Evolutionary conservation across 805 yeast species (phyloP), one percentile per base, ranked within the genome.

Genomic region (Komagataella ulmi): DNA sequence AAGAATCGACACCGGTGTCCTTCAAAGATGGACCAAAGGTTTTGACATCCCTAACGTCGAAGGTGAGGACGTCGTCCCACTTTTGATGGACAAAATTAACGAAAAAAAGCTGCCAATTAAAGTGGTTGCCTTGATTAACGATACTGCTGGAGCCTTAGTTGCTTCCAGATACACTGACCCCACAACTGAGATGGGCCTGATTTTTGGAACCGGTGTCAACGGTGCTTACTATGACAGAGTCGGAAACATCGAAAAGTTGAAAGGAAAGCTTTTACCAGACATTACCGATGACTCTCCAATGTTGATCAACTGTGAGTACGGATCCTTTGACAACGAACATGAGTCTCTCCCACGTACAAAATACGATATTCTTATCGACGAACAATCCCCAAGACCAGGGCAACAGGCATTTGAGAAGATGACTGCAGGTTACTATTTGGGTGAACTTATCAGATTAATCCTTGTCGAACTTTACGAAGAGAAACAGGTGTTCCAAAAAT

Each of bases 241-340:
- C 52, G 65, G 71, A 48, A 80, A 83, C 63, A 83, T 93, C 63
- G 93, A 93, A 57, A 91, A 91, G 74, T 75, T 93, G 59, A 80
- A 80, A 61, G 97, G 96, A 55, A 74, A 73, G 61, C 67, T 85
- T 53, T 72, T 78, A 44, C 75, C 69, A 46, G 97, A 89, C 65
- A 77, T 90, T 59, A 65, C 78, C 45, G 67, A 64, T 6, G 80
- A 80, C 47, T 79, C 89, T 46, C 81, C 83, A 54, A 91, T 93
- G 96, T 93, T 96, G 55, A 89, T 93, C 71, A 93, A 93, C 77
- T 91, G 99, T 75, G 99, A 93, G 74, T 93, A 93, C 73, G 98
- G 99, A 62, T 91, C 98, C 10, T 93, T 93, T 66, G 99, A 93
- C 67, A 91, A 90, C 65, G 96, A 87, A 67, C 96, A 88, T 64